Conservation (phyloP, 163 green algal species). For the Scenedesmus sp. region DNA sequence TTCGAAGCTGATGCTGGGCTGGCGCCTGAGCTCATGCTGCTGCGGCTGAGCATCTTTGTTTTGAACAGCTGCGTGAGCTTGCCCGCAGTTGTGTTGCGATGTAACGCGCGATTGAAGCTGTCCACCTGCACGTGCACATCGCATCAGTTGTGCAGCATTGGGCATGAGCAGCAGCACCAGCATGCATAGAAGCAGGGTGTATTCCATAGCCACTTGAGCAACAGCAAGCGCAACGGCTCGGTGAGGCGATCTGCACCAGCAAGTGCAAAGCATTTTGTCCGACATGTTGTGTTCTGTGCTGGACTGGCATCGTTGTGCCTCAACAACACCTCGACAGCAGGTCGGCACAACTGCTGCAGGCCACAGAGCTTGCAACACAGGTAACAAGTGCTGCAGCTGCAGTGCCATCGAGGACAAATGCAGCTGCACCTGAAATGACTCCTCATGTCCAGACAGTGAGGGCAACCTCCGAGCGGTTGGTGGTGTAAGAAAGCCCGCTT, state of each 20-base stretch:
- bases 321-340: neutral
- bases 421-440: constrained; percentile 47
- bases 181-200: neutral
- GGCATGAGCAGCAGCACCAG: neutral
- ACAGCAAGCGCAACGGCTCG: neutral
- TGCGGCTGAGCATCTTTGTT: constrained; percentile 51
- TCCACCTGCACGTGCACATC: constrained; percentile 70
- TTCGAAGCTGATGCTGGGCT: constrained; percentile 56
- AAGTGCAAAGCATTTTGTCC: too few relatives aligned
- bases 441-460: constrained; percentile 39
- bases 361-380: neutral
- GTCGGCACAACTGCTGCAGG: neutral
- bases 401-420: neutral
- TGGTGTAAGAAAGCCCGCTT: constrained; percentile 44
- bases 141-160: neutral
- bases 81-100: constrained; percentile 53
- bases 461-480: constrained; percentile 20
- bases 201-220: neutral
- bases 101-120: constrained; percentile 76
- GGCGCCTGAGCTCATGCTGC: neutral
- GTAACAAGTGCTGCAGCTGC: neutral
- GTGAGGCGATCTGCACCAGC: neutral
- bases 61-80: constrained; percentile 55
- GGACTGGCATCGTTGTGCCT: neutral
- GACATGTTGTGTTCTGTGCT: neutral